Evolutionary conservation across 129 eudicot genomes (phyloP), one percentile per base, ranked within the genome.

Genomic region (Cynara cardunculus): DNA sequence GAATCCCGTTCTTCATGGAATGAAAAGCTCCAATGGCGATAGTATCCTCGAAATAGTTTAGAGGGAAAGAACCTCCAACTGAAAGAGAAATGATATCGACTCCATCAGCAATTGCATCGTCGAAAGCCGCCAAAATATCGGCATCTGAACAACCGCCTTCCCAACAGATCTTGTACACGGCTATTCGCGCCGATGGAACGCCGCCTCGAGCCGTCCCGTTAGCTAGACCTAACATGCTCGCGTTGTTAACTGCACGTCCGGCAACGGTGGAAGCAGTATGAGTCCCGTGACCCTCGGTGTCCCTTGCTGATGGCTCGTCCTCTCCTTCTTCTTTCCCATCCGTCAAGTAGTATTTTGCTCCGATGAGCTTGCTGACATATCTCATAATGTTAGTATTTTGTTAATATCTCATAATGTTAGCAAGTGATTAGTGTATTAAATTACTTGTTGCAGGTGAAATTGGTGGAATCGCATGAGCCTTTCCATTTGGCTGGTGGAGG

Each of bases 1-100:
- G 79, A 16, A 93, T 86, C 19, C 96, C 94, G 26, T 81, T 86
- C 82, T 86, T 70, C 84, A 87, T 86, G 10, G 97, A 89, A 78
- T 93, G 97, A 65, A 93, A 90, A 39, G 97, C 87, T 71, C 98
- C 97, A 44, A 93, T 89, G 13, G 97, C 97, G 3, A 91, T 87
- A 1, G 91, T 6, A 85, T 93, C 98, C 1, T 25, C 41, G 46
- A 87, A 79, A 41, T 86, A 88, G 49, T 88, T 75, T 11, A 56
- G 9, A 25, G 90, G 85, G 32, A 72, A 32, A 2, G 69, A 22
- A 5, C 84, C 79, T 0, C 98, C 98, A 26, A 85, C 78, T 0
- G 98, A 93, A 69, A 93, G 74, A 5, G 94, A 91, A 26, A 93
- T 87, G 28, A 93, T 74, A 68, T 93, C 92, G 2, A 91, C 96